Evolutionary conservation across 208 protist genomes (phyloP), one percentile per base, ranked within the genome.

Genomic region (Leishmania mexicana): DNA sequence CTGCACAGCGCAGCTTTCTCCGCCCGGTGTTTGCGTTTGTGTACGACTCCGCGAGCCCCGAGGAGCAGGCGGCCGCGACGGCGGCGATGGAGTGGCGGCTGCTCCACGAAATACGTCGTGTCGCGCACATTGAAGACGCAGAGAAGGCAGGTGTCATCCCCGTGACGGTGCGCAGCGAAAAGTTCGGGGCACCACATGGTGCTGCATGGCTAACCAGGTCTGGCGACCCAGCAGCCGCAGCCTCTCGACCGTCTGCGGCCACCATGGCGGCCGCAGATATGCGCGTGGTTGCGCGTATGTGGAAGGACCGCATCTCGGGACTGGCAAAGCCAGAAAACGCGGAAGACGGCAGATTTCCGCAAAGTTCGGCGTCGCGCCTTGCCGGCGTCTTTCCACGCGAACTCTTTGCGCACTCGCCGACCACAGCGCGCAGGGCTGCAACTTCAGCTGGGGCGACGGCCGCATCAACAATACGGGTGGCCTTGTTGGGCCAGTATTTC

Each of bases 11-110:
- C 58, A 81, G 83, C 38, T 94, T 95, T 78, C 83, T 81, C 28
- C 88, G 90, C 11, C 83, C 92, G 17, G 87, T 95, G n/a, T 89
- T 87, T 58, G 92, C 87, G 21, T 93, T 94, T 82, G 90, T 94
- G 62, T 51, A 70, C 31, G 77, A 90, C 68, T 51, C 87, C 6
- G 81, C 82, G 40, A 88, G 90, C 60, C 77, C 80, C 2, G 84
- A 85, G 24, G 90, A 91, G 74, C 83, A 93, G 75, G 68, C 64
- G 19, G 83, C 82, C n/a, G 89, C 92, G 0, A 80, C 88, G 64
- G 86, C 85, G 5, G 76, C 38, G 54, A 65, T 94, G 58, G 90
- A 95, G 65, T 83, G 88, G 74, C 40, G 78, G 68, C 83, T 90
- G 47, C 83, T 95, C 11, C 68, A 78, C 60, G 42, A 74, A 24